A percentile compares a stretch with the other conserved stretches of the same genome.
Evolutionary conservation across 1,284 basidiomycete species (phyloP).

Genomic region (Psilocybe mexicana): DNA sequence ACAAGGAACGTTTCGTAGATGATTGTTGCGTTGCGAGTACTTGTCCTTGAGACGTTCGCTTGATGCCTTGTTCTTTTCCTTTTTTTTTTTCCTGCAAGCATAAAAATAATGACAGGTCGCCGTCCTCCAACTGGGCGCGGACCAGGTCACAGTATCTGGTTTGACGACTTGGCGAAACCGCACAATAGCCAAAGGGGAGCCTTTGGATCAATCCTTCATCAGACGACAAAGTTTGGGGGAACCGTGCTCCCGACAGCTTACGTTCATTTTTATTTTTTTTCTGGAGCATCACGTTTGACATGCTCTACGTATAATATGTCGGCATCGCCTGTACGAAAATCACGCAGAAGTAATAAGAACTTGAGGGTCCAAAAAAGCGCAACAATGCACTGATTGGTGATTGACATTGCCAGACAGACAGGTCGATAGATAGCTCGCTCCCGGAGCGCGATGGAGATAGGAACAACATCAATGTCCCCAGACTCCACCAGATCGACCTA

Average conservation of each 20-base stretch:
- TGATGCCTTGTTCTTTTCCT: background rate
- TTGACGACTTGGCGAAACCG: background rate
- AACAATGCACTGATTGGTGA: background rate
- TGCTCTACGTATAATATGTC: background rate
- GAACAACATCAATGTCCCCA: too few species aligned
- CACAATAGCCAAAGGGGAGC: background rate
- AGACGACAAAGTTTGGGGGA: background rate
- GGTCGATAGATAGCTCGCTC: slow-evolving; percentile 2
- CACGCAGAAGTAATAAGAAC: background rate
- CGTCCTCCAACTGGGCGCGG: background rate
- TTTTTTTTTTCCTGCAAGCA: background rate
- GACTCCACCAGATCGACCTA: background rate
- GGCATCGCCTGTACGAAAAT: slow-evolving; percentile 1
- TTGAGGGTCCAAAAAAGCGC: background rate
- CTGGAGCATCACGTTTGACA: background rate
- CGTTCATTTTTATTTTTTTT: slow-evolving; percentile 4
- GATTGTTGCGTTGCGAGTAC: background rate
- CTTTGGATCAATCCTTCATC: background rate
- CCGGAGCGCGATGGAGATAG: slow-evolving; percentile 1
- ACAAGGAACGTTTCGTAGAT: background rate
- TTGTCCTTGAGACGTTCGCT: background rate
- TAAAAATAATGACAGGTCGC: background rate
- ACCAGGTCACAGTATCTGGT: background rate
- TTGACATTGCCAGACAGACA: background rate
- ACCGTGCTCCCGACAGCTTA: slow-evolving; percentile 10